These are phyloP conservation scores for Podospora bellae-mahoneyi DNA, from an alignment of 495 filamentous ascomycete genomes.

Conservation along the genomic window DNA sequence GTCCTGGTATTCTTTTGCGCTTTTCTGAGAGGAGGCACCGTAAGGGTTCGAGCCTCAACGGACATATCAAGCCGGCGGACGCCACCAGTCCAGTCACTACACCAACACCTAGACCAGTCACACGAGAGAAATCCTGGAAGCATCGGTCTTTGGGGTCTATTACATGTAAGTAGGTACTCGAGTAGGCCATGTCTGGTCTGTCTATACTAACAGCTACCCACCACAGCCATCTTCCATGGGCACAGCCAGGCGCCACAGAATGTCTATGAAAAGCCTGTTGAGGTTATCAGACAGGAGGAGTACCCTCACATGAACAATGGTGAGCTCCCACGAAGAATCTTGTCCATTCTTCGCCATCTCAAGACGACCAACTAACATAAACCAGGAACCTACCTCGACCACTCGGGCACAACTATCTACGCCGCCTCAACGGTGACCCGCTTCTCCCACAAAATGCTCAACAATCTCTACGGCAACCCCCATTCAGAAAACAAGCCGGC, in stretches of 20 bases:
- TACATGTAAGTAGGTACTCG: constrained; percentile 12
- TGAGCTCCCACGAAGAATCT: constrained; percentile 19
- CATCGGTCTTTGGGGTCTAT: constrained; percentile 20
- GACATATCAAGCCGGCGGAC: not conserved
- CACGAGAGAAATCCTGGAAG: constrained; percentile 11
- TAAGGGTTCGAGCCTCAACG: not conserved
- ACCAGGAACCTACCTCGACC: constrained; percentile 64
- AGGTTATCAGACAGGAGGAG: constrained; percentile 42
- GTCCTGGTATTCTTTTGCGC: constrained; percentile 14
- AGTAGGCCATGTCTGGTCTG: not conserved
- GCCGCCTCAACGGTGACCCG: constrained; percentile 58
- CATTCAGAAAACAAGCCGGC: constrained; percentile 69
- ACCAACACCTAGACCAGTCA: not conserved
- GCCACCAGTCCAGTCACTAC: no score
- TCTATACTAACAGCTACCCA: not conserved
- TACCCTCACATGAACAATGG: constrained; percentile 50
- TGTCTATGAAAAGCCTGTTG: constrained; percentile 38
- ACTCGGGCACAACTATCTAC: constrained; percentile 71
- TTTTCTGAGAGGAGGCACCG: constrained; percentile 15
- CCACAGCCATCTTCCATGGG: constrained; percentile 2
- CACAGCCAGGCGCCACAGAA: not conserved
- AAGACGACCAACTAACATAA: not conserved
- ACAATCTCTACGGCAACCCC: constrained; percentile 69
- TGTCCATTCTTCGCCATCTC: not conserved
- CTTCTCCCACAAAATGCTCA: constrained; percentile 55